Percentiles rank a stretch among this genome's conserved stretches.
These are phyloP conservation scores for Pistacia vera DNA, from an alignment of 345 rosid species.

Conservation along the genomic window DNA sequence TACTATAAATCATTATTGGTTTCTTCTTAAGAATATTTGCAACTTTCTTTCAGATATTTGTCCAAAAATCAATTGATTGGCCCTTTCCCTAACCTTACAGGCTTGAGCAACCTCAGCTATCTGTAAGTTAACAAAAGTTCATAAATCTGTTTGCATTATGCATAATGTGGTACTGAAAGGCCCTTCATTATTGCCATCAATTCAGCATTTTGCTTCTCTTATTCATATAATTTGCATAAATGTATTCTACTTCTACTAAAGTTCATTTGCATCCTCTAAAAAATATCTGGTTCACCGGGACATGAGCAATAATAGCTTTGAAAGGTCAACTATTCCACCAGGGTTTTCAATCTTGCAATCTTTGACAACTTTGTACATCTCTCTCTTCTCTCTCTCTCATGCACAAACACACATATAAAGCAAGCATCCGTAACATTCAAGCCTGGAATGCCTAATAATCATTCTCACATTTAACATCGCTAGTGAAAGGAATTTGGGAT, in stretches of 20 bases:
- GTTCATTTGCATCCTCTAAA: neutral
- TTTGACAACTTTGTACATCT: slow-evolving; percentile 70
- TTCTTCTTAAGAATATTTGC: neutral
- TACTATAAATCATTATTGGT: neutral
- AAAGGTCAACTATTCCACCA: slow-evolving; percentile 42
- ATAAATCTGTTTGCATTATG: neutral
- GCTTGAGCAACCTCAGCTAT: slow-evolving; percentile 49
- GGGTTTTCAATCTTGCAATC: slow-evolving; percentile 51
- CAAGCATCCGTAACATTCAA: neutral
- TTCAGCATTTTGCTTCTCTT: neutral
- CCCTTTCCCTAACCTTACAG: slow-evolving; percentile 58
- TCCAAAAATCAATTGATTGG: slow-evolving; percentile 67
- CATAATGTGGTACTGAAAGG: neutral
- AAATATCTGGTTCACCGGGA: slow-evolving; percentile 48
- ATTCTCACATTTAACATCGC: neutral
- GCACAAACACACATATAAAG: neutral
- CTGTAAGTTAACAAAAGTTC: slow-evolving; percentile 47
- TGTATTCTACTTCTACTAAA: neutral
- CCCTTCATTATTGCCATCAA: neutral
- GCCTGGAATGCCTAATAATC: neutral
- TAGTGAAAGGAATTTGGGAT: no score
- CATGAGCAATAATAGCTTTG: slow-evolving; percentile 71
- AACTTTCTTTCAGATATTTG: slow-evolving; percentile 44
- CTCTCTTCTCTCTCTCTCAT: neutral
- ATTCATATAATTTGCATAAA: neutral